These are phyloP conservation scores for Colletotrichum brevisporum DNA, from an alignment of 2,329 filamentous ascomycete species.

Conservation along the genomic window DNA sequence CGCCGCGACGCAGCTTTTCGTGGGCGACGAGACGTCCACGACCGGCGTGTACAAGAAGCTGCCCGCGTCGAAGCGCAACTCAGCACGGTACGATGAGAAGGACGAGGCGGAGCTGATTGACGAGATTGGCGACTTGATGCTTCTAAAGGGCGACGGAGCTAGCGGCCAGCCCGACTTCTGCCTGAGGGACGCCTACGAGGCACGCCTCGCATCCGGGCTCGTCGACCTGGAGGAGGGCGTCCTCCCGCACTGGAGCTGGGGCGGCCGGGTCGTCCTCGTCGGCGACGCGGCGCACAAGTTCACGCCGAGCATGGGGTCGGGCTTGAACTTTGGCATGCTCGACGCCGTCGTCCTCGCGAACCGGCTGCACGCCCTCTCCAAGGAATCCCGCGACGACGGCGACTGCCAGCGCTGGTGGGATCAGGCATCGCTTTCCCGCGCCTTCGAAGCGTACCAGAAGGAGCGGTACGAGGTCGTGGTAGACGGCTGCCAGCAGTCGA, in stretches of 20 bases:
- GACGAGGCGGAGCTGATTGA: slow-evolving; percentile 47
- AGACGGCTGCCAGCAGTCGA: neutral
- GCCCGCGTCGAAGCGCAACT: slow-evolving; percentile 44
- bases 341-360: slow-evolving; percentile 49
- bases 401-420: neutral
- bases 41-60: slow-evolving; percentile 48
- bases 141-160: slow-evolving; percentile 35
- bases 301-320: slow-evolving; percentile 51
- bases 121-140: slow-evolving; percentile 46
- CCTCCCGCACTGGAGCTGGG: slow-evolving; percentile 48
- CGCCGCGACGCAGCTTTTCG: slow-evolving; percentile 45
- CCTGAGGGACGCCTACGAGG: slow-evolving; percentile 47
- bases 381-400: neutral
- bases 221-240: slow-evolving; percentile 53
- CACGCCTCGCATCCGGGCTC: slow-evolving; percentile 42
- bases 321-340: slow-evolving; percentile 51
- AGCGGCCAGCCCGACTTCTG: slow-evolving; percentile 12
- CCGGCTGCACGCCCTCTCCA: slow-evolving; percentile 41
- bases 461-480: slow-evolving; percentile 10
- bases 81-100: slow-evolving; percentile 46
- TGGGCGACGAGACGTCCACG: slow-evolving; percentile 43
- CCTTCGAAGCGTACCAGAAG: slow-evolving; percentile 35
- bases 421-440: slow-evolving; percentile 14
- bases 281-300: slow-evolving; percentile 54
- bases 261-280: slow-evolving; percentile 49